Base-by-base conservation (phyloP, 768 basidiomycete species). In the Rhodocollybia butyracea region DNA sequence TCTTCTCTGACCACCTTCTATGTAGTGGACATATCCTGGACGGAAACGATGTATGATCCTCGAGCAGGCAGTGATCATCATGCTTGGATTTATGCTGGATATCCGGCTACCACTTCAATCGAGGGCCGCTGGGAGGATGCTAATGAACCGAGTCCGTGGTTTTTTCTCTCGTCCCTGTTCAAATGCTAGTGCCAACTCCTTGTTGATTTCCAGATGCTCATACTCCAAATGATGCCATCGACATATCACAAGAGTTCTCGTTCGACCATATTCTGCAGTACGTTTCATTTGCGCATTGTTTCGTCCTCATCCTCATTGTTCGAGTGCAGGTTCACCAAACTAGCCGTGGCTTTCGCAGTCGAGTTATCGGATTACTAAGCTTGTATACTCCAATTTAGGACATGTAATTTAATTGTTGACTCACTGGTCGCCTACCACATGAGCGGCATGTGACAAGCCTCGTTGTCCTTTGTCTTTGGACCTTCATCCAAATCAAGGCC, bases 21-120 rank as follows among this genome's bases (percentile, higher is more conserved):
- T 24, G 10, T 7, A 61, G 58, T 62, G 3, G 61, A 59, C 7
- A 57, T 62, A 15, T 58, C 61, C 1, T 59, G 54, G 59, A 53
- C 57, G 6, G 31, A n/a, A 26, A 54, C 51, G 11, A n/a, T n/a
- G 0, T 57, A 59, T 26, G 52, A 57, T 2, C 17, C 22, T 5
- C 45, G 40, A 12, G 21, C 30, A 13, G 50, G 50, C 15, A 29
- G 36, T 29, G 55, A 51, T 45, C 39, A 63, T 61, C 79, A 78
- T 27, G 79, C 80, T 21, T 85, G 83, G 83, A 68, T 60, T 26
- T 81, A 77, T 67, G 83, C 81, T 17, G 85, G 86, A 46, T 86
- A 84, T 60, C 83, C 79, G 29, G 74, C 78, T 52, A 74, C 78
- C 27, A 85, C 85, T 67, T 73, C 77, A 15, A 80, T 85, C 48